phyloP scores from a whole-genome alignment of 2,329 filamentous ascomycete species.

The Microdochium paspali region DNA sequence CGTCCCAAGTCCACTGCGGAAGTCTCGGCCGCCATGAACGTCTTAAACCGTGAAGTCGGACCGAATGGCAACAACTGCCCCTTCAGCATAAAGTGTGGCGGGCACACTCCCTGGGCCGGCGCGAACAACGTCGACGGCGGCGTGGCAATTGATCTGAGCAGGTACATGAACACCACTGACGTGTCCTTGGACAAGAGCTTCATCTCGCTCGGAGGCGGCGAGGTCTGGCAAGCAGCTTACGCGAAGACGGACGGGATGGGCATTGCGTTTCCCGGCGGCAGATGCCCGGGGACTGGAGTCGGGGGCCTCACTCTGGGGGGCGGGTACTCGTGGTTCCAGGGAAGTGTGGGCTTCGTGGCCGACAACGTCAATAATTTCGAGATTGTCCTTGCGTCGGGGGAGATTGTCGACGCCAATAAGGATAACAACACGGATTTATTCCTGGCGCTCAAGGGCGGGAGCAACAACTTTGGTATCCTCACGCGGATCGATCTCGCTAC shows the following conservation, averaged over 20 bases:
- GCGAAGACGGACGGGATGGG: neutral
- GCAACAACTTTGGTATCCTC: slow-evolving; percentile 20
- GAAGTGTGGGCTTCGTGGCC: slow-evolving; percentile 21
- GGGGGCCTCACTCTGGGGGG: slow-evolving; percentile 9
- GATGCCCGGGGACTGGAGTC: slow-evolving; percentile 6
- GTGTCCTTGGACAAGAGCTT: slow-evolving; percentile 1
- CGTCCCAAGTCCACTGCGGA: slow-evolving; percentile 3
- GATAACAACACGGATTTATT: slow-evolving; percentile 26
- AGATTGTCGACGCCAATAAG: slow-evolving; percentile 24
- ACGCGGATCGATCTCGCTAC: slow-evolving; percentile 16
- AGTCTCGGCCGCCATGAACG: neutral
- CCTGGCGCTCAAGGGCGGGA: slow-evolving; percentile 31
- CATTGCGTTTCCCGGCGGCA: neutral
- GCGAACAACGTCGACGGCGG: slow-evolving; percentile 13
- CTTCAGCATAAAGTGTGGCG: slow-evolving; percentile 18
- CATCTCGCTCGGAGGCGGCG: neutral
- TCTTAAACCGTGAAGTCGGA: slow-evolving; percentile 1
- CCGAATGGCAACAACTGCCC: slow-evolving; percentile 7
- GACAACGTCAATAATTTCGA: slow-evolving; percentile 24
- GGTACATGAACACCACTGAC: slow-evolving; percentile 9
- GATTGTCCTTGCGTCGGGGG: slow-evolving; percentile 24
- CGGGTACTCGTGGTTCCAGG: slow-evolving; percentile 7
- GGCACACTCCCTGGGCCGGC: slow-evolving; percentile 9
- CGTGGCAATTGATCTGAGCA: slow-evolving; percentile 18
- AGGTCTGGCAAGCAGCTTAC: neutral